These are phyloP conservation scores for Galeopsis tetrahit DNA, from an alignment of 257 asterid genomes.

Conservation along the genomic window DNA sequence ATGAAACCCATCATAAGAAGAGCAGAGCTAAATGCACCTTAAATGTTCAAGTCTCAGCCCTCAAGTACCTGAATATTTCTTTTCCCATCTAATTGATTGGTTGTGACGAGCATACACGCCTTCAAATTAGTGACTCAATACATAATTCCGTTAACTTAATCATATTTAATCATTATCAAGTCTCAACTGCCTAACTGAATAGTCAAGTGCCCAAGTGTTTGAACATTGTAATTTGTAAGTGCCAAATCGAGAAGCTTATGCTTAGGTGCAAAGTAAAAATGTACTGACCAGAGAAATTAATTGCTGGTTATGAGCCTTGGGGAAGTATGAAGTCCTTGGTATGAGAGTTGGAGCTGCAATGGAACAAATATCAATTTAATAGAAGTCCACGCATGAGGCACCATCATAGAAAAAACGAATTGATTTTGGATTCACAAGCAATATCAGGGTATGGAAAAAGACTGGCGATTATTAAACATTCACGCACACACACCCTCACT, in stretches of 20 bases:
- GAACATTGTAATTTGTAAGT: constrained; percentile 21
- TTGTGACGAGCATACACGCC: constrained; percentile 1
- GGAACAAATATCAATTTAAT: constrained; percentile 5
- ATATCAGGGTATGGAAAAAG: neutral
- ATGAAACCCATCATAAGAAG: constrained; percentile 13
- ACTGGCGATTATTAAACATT: constrained; percentile 3
- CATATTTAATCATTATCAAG: neutral
- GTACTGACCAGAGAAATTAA: constrained; percentile 44
- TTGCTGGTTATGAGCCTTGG: constrained; percentile 36
- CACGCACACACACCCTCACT: neutral
- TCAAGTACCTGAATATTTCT: constrained; percentile 16
- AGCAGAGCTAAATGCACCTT: neutral
- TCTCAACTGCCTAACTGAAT: neutral
- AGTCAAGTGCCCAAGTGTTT: constrained; percentile 5
- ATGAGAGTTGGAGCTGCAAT: constrained; percentile 52
- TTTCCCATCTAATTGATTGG: neutral
- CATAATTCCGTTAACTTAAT: neutral
- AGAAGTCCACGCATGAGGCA: constrained; percentile 7
- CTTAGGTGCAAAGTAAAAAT: neutral
- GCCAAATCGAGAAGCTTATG: constrained; percentile 26
- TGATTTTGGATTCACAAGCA: neutral
- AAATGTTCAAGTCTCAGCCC: constrained; percentile 12
- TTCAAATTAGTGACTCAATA: constrained; percentile 14
- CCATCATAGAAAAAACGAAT: constrained; percentile 11
- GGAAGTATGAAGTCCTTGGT: constrained; percentile 39